A percentile compares a stretch with the other conserved stretches of the same genome.
phyloP scores from a whole-genome alignment of 495 filamentous ascomycete genomes.

The Filosporella fistucella region DNA sequence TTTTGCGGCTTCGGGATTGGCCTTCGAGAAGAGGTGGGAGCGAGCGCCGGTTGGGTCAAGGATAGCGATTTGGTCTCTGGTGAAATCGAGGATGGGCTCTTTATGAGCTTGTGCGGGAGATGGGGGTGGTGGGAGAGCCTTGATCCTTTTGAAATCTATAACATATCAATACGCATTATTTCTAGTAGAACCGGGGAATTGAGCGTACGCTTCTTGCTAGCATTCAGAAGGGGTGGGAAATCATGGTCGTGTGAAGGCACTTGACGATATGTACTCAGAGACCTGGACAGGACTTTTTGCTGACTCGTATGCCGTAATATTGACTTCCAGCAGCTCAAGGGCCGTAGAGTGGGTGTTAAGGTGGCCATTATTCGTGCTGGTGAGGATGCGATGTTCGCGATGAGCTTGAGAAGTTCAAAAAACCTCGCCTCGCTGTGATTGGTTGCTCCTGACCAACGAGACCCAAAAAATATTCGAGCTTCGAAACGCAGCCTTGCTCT shows the following conservation, averaged over 20 bases:
- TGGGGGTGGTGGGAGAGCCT: conserved; percentile 49
- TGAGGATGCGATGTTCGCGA: conserved; percentile 7
- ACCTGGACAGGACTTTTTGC: conserved; percentile 21
- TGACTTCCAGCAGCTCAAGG: conserved; percentile 62
- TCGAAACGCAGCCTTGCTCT: no score
- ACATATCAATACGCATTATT: not conserved
- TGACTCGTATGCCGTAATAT: conserved; percentile 42
- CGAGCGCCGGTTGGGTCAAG: conserved; percentile 85
- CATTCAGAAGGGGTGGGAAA: no score
- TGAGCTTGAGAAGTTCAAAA: conserved; percentile 17
- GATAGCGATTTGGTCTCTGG: conserved; percentile 55
- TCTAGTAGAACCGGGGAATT: not conserved
- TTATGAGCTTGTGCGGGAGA: conserved; percentile 35
- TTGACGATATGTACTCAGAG: conserved; percentile 23
- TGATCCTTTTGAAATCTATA: conserved; percentile 37
- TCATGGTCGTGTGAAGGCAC: no score
- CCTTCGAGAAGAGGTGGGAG: conserved; percentile 70
- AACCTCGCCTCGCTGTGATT: conserved; percentile 20
- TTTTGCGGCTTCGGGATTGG: conserved; percentile 68
- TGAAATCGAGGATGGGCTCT: conserved; percentile 59
- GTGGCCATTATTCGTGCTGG: conserved; percentile 49
- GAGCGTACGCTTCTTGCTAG: no score
- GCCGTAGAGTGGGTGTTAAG: conserved; percentile 53
- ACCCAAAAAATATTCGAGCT: not conserved
- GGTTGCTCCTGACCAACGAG: conserved; percentile 1